Base-by-base conservation (phyloP, 306 rosid genomes). In the Betula pendula region DNA sequence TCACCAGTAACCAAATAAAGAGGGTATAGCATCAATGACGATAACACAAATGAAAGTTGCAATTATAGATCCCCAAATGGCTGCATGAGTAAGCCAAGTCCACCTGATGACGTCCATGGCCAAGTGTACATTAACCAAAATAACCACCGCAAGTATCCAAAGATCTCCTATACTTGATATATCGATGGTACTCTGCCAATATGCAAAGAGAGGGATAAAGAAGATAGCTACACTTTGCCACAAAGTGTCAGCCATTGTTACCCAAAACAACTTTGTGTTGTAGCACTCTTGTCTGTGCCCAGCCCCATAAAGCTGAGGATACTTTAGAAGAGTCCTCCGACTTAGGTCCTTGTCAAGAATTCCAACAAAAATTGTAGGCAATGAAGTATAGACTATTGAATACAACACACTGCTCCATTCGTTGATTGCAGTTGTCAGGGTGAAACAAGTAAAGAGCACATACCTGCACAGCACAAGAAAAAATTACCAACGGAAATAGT, bases 301-400 rank as follows among this genome's bases (percentile, higher is more conserved):
- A 14, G 91, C 92, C 56, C 94, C 93, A 14, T 92, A 95, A 70
- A 95, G 99, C 74, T 90, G 97, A 76, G 99, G 99, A 80, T 76
- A 35, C 49, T 56, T 73, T 63, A 89, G 77, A 69, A 95, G 97
- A 56, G 97, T 90, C 83, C 91, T 82, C 86, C 86, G 88, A 59
- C 97, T 89, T 59, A 95, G 88, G 85, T 95, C 96, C 88, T 95
- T 95, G 92, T 95, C 99, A 70, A 95, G 96, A 82, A 95, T 75
- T 68, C 92, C 99, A 67, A 95, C 99, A 70, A 87, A 81, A 60
- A 95, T 91, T 13, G 99, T 95, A 35, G 99, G 99, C 55, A 88
- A 8, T 4, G 96, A 76, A 69, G 94, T 87, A 81, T 95, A 95
- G 79, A 92, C 49, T 83, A 95, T 79, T 43, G 99, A 95, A 77